phyloP scores from a whole-genome alignment of 495 filamentous ascomycete genomes.

The Daldinia loculata region DNA sequence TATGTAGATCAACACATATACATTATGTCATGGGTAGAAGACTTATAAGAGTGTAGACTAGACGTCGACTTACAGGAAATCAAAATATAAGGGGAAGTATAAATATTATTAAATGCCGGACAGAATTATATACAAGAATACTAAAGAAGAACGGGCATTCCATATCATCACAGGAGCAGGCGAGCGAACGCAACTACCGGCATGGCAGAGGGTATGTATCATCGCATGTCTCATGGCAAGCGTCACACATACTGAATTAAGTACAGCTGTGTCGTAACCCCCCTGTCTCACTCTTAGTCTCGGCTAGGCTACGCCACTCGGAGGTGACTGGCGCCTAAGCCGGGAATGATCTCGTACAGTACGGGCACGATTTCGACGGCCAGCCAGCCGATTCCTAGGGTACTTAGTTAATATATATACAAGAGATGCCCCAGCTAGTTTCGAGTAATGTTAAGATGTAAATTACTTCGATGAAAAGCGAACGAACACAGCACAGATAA shows the following conservation, averaged over 20 bases:
- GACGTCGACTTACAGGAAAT: too few species aligned
- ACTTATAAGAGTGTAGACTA: too few species aligned
- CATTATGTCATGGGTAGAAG: too few species aligned
- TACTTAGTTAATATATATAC: slow-evolving; percentile 9
- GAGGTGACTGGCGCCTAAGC: slow-evolving; percentile 59
- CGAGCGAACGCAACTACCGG: background rate
- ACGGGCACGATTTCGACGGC: slow-evolving; percentile 73
- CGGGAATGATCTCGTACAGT: slow-evolving; percentile 68
- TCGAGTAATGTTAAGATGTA: background rate
- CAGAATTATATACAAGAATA: slow-evolving; percentile 10
- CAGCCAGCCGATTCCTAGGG: slow-evolving; percentile 73
- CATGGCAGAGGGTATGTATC: background rate
- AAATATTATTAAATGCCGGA: background rate
- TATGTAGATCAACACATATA: too few species aligned
- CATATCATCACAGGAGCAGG: background rate
- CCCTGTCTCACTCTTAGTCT: background rate
- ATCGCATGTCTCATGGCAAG: slow-evolving; percentile 1
- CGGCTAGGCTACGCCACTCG: slow-evolving; percentile 30
- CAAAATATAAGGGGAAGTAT: background rate
- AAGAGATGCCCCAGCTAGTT: background rate
- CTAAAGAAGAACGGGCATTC: background rate
- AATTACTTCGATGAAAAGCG: background rate
- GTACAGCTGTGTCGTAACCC: background rate
- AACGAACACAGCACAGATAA: background rate
- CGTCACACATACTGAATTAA: slow-evolving; percentile 17